Base-by-base conservation (phyloP, 345 rosid genomes). In the Eucalyptus guilfoylei region DNA sequence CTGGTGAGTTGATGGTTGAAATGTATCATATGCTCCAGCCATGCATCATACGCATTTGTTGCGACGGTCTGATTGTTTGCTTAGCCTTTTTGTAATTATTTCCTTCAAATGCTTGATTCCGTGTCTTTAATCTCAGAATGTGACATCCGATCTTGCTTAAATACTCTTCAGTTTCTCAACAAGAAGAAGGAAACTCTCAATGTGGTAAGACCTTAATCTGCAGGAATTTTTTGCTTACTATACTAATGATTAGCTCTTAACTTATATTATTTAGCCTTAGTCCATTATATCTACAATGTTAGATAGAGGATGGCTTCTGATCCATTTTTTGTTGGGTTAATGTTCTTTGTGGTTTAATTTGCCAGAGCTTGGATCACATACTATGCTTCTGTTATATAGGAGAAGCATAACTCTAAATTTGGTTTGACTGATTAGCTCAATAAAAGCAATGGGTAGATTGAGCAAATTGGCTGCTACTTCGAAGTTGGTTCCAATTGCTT, bases 111-210 rank as follows among this genome's bases (percentile, higher is more conserved):
- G 60, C 52, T 52, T 52, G 47, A 81, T 49, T 90, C 28, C 3
- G 8, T 62, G 58, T 90, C 52, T 88, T 58, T 62, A 83, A 89
- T 91, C 89, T 90, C 95, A 97, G 99, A 94, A 90, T 96, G 99
- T 93, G 99, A 97, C 91, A 95, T 97, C 91, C 96, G 99, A 76
- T 94, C 97, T 69, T 97, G 99, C 93, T 94, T 97, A 93, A 97
- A 97, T 92, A 97, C 99, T 23, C 97, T 97, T 88, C 99, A 97
- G 92, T 97, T 97, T 94, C 99, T 97, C 91, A 93, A 97, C 93
- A 96, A 94, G 93, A 97, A 95, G 95, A 94, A 95, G 89, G 95
- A 97, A 93, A 88, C 93, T 54, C 97, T 97, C 89, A 96, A 95
- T 88, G 94, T 90, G 99, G 99, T 97, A 94, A 91, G 95, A 72